A percentile compares a stretch with the other conserved stretches of the same genome.
Evolutionary conservation across 352 stramenopile genomes (phyloP).

Genomic region (Globisporangium nodosum): DNA sequence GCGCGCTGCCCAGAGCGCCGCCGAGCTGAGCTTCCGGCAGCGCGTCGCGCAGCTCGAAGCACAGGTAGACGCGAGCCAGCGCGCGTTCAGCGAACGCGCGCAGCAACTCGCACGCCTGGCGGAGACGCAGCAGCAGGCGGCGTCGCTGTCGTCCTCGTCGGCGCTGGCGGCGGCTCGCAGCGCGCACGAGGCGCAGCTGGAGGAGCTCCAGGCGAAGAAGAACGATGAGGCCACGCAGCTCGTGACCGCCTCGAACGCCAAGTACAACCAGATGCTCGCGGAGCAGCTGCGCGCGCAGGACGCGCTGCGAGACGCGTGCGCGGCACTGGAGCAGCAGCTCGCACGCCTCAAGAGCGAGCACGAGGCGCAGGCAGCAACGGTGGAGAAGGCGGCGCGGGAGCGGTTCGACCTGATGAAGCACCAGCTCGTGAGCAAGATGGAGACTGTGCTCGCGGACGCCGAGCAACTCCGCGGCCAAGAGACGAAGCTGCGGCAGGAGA

Average conservation of each 20-base stretch:
- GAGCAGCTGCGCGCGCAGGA: slow-evolving; percentile 66
- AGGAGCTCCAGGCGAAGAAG: slow-evolving; percentile 33
- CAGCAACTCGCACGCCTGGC: slow-evolving; percentile 32
- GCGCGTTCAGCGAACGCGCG: slow-evolving; percentile 36
- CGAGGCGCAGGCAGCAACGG: slow-evolving; percentile 2
- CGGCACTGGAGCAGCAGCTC: slow-evolving; percentile 14
- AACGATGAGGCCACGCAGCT: slow-evolving; percentile 56
- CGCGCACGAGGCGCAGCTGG: slow-evolving; percentile 17
- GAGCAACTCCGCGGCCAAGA: slow-evolving; percentile 41
- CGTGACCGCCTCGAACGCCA: slow-evolving; percentile 59
- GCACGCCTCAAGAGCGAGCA: slow-evolving; percentile 7
- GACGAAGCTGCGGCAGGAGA: slow-evolving; percentile 47
- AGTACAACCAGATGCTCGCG: slow-evolving; percentile 71
- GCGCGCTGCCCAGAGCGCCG: slow-evolving; percentile 10
- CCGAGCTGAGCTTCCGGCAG: slow-evolving; percentile 30
- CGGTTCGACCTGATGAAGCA: slow-evolving; percentile 41
- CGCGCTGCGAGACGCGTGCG: slow-evolving; percentile 25
- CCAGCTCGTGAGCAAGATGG: slow-evolving; percentile 57
- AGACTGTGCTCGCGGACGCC: slow-evolving; percentile 42
- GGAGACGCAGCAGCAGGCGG: slow-evolving; percentile 22
- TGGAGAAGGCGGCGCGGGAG: slow-evolving; percentile 12
- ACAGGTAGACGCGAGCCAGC: slow-evolving; percentile 27
- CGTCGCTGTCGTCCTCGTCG: slow-evolving; percentile 9
- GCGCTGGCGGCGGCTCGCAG: slow-evolving; percentile 10
- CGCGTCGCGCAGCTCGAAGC: slow-evolving; percentile 38